Evolutionary conservation across 768 basidiomycete species (phyloP), one percentile per base, ranked within the genome.

Genomic region (Trametes maxima): DNA sequence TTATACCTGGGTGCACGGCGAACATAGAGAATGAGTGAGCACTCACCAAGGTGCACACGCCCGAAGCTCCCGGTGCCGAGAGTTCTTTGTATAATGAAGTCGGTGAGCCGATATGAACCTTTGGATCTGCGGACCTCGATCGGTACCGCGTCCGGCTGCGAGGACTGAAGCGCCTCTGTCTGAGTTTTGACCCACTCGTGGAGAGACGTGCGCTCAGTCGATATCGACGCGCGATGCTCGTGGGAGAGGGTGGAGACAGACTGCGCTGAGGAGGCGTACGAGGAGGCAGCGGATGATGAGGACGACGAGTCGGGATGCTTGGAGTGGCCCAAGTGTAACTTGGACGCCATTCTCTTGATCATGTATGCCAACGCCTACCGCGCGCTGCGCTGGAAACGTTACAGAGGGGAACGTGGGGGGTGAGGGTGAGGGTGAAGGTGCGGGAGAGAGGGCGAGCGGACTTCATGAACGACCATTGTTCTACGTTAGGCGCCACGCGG

Each of bases 1-100:
- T n/a, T 6, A 10, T 44, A 19, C n/a, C 43, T 44, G n/a, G n/a
- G 24, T 11, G 21, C 21, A 19, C 1, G 13, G 21, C 21, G 22
- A 6, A 12, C 1, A 13, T 2, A 12, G 1, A 21, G 45, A 46
- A 13, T 22, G 13, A 4, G 7, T 19, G 21, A 46, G 35, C 11
- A 68, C 76, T 54, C 70, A 92, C 92, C 92, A 42, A 94, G 78
- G 75, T 94, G 92, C 0, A 99, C 97, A n/a, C 95, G 85, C 1
- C 97, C 97, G 74, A 99, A 98, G 70, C 94, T 97, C 0, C 97
- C 97, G 1, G 95, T 98, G 0, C 97, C 96, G 52, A 94, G 73
- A 14, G 90, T 94, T 25, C 92, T 80, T 67, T 90, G 87, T 64
- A 94, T 87, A 65, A 86, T 82, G 65, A 94, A 94, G 71, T 94